Percentiles rank a stretch among this genome's conserved stretches.
These are phyloP conservation scores for Curvularia hawaiiensis DNA, from an alignment of 2,329 filamentous ascomycete genomes.

Conservation along the genomic window DNA sequence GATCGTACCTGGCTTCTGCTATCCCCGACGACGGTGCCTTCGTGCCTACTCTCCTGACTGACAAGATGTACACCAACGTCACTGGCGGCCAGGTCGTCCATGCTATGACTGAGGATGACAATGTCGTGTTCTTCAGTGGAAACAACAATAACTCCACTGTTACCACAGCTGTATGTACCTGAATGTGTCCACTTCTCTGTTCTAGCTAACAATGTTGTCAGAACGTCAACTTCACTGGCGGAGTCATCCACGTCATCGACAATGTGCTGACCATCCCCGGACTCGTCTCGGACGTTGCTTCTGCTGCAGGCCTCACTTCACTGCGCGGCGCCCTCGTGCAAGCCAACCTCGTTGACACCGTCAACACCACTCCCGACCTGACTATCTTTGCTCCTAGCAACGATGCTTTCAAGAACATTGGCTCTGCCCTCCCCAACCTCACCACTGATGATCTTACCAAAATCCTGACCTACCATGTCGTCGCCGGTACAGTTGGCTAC, in stretches of 20 bases:
- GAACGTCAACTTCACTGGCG: constrained; percentile 53
- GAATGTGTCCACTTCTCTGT: neutral
- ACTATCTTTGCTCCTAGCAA: constrained; percentile 71
- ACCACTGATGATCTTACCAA: constrained; percentile 54
- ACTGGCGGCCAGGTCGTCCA: constrained; percentile 65
- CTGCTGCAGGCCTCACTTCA: constrained; percentile 46
- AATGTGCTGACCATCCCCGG: constrained; percentile 49
- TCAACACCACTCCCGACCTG: constrained; percentile 55
- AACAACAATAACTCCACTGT: constrained; percentile 57
- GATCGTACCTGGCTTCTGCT: constrained; percentile 50
- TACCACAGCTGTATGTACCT: constrained; percentile 52
- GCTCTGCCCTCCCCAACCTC: constrained; percentile 57
- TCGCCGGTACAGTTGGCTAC: constrained; percentile 62
- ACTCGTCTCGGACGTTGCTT: constrained; percentile 37
- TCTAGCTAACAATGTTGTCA: constrained; percentile 19
- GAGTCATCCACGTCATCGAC: constrained; percentile 56
- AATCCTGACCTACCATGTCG: constrained; percentile 69
- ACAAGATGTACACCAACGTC: constrained; percentile 61
- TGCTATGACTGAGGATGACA: constrained; percentile 48
- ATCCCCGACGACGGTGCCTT: constrained; percentile 52
- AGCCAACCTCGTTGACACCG: constrained; percentile 47
- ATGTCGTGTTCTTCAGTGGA: constrained; percentile 59
- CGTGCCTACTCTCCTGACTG: constrained; percentile 56
- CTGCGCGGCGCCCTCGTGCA: constrained; percentile 49
- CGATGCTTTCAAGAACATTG: constrained; percentile 63